A percentile compares a stretch with the other conserved stretches of the same genome.
These are phyloP conservation scores for Fagopyrum homotropicum DNA, from an alignment of 148 eudicot genomes.

Conservation along the genomic window DNA sequence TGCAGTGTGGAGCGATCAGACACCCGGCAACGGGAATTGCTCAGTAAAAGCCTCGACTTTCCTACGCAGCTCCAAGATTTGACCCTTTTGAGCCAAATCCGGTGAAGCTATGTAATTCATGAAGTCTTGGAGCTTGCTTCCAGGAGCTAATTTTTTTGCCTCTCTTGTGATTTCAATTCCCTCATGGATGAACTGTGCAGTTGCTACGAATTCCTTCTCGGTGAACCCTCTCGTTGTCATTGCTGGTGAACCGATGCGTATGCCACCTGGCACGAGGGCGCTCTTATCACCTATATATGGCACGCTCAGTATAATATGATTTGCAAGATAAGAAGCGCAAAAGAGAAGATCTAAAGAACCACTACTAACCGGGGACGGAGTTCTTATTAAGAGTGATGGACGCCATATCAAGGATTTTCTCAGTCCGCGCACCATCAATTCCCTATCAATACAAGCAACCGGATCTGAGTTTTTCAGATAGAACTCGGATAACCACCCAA, in stretches of 20 bases:
- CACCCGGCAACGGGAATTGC: conserved; percentile 74
- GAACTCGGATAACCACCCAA: too few relatives aligned
- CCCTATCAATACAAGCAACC: conserved; percentile 25
- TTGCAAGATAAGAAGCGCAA: too few relatives aligned
- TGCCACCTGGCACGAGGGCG: conserved; percentile 77
- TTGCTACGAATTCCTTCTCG: conserved; percentile 56
- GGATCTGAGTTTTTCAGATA: too few relatives aligned
- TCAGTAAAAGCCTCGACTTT: conserved; percentile 74
- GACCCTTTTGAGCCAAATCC: conserved; percentile 49
- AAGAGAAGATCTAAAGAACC: not conserved
- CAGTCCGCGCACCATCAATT: conserved; percentile 75
- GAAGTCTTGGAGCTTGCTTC: conserved; percentile 77
- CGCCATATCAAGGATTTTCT: conserved; percentile 80
- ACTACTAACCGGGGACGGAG: conserved; percentile 63
- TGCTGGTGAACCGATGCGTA: conserved; percentile 82
- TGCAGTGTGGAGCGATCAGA: conserved; percentile 23
- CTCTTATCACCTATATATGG: conserved; percentile 65
- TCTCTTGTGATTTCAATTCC: conserved; percentile 71
- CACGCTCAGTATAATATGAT: not conserved
- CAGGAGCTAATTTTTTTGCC: conserved; percentile 46
- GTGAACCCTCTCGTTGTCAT: conserved; percentile 87
- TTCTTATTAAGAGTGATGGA: conserved; percentile 84
- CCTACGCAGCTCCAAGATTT: conserved; percentile 41
- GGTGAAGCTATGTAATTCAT: conserved; percentile 53
- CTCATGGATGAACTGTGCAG: conserved; percentile 78